phyloP scores from a whole-genome alignment of 176 grass and related monocot species.

The Tillandsia leiboldiana region DNA sequence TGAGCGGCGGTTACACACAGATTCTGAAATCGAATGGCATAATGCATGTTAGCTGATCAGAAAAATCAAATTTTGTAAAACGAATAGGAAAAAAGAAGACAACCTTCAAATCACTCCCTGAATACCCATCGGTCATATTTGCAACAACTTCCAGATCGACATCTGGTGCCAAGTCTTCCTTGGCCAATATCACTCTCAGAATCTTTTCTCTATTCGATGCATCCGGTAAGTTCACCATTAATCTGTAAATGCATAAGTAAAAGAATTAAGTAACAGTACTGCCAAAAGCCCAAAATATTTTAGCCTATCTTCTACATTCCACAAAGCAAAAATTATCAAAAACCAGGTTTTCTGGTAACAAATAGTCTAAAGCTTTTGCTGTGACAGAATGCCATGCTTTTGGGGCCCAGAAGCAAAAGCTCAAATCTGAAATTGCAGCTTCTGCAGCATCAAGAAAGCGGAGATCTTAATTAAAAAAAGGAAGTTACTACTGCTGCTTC shows the following conservation, averaged over 20 bases:
- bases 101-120: slow-evolving; percentile 97
- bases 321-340: no score
- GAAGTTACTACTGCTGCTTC: no score
- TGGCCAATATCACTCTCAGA: slow-evolving; percentile 89
- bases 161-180: slow-evolving; percentile 70
- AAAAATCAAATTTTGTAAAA: not conserved
- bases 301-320: no score
- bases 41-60: not conserved
- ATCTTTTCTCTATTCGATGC: slow-evolving; percentile 93
- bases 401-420: no score
- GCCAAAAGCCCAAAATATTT: no score
- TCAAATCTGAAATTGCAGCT: no score
- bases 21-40: slow-evolving; percentile 56
- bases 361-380: no score
- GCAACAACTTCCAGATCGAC: slow-evolving; percentile 67
- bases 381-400: no score
- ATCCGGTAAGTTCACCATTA: slow-evolving; percentile 99
- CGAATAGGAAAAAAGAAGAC: slow-evolving; percentile 15
- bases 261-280: no score
- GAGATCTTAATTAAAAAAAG: no score
- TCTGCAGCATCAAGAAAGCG: no score
- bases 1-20: slow-evolving; percentile 90
- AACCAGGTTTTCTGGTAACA: no score
- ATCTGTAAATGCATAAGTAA: slow-evolving; percentile 25
- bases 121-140: slow-evolving; percentile 98